These are phyloP conservation scores for Podaxis rugospora DNA, from an alignment of 768 basidiomycete species.

Conservation along the genomic window DNA sequence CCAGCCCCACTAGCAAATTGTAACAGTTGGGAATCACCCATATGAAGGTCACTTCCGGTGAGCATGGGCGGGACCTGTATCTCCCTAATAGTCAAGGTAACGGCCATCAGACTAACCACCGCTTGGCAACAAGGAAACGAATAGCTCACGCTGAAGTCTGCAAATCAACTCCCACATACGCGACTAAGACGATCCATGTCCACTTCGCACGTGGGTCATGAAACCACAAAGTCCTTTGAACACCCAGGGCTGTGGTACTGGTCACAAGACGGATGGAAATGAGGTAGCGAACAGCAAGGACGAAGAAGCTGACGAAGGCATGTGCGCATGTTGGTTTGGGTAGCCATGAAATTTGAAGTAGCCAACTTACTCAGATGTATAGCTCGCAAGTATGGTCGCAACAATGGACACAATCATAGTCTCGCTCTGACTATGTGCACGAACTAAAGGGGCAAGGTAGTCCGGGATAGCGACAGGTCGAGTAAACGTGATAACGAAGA, in stretches of 20 bases:
- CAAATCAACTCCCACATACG: neutral
- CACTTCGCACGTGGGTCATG: neutral
- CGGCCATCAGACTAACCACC: neutral
- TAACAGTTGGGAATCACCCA: neutral
- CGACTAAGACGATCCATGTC: conserved; percentile 1
- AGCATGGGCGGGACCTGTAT: neutral
- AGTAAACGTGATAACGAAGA: neutral
- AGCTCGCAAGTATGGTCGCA: neutral
- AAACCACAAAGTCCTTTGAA: neutral
- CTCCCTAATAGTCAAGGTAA: neutral
- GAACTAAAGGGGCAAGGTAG: neutral
- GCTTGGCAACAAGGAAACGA: neutral
- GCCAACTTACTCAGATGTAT: neutral
- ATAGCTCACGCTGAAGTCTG: conserved; percentile 1
- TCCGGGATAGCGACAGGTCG: neutral
- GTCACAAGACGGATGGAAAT: neutral
- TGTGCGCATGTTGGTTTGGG: neutral
- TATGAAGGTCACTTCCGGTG: neutral
- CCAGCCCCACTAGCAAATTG: neutral
- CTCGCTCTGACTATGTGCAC: neutral
- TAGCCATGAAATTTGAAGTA: neutral
- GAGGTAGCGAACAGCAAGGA: neutral
- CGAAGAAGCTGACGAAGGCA: neutral
- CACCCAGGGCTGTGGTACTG: neutral
- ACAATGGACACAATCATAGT: conserved; percentile 2